Base-by-base conservation (phyloP, 2,329 filamentous ascomycete genomes). In the Trichoderma harzianum region DNA sequence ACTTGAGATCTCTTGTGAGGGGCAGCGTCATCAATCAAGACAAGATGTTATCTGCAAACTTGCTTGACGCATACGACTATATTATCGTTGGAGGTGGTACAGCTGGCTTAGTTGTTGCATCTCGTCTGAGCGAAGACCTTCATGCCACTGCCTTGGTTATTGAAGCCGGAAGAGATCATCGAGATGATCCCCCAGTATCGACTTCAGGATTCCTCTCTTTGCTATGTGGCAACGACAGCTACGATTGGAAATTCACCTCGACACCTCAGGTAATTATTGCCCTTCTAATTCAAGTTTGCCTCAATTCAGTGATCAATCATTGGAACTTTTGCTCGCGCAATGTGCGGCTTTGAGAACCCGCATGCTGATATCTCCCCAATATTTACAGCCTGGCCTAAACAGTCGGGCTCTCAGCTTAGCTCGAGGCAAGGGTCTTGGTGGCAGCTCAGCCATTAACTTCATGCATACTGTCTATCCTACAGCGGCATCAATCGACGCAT, bases 271-370 rank as follows among this genome's bases (percentile, higher is more conserved):
- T 43, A 43, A n/a, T 2, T 43, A 43, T 10, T n/a, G 18, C 3
- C 39, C 16, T 43, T 43, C 39, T n/a, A 3, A 18, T 43, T n/a
- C 39, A 43, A n/a, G 16, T 5, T 43, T 43, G 39, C 16, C 39
- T 0, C 16, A n/a, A 0, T 2, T n/a, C 3, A 43, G 1, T 43
- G 16, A n/a, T 43, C 16, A 43, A 43, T 5, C 2, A 5, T n/a
- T 43, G 1, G 0, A 2, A 43, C 16, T 43, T n/a, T 43, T 43
- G 39, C 39, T 18, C 39, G 1, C 1, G 16, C 3, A 43, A 43
- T 4, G 8, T 5, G 39, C 3, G 7, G 39, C 39, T 43, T 43
- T 43, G 36, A 18, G 39, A 43, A 43, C 3, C 16, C 18, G 16
- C 3, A 5, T 43, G 39, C 39, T 43, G 1, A 43, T n/a, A 43